Conservation (phyloP, 495 filamentous ascomycete species). For the Penicillium diatomitis region DNA sequence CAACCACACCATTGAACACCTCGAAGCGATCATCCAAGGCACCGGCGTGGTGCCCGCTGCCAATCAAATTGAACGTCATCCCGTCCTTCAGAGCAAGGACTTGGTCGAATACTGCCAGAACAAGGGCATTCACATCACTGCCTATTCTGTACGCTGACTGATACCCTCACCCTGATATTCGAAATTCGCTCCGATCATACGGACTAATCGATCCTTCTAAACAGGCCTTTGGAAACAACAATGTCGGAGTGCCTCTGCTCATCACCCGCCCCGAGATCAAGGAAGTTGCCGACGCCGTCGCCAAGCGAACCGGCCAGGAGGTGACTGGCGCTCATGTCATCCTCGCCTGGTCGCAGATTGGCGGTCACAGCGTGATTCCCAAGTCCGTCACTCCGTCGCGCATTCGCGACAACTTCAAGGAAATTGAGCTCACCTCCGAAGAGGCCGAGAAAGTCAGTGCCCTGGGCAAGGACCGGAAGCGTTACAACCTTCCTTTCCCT, state of each 20-base stretch:
- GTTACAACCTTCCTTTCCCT: constrained; percentile 39
- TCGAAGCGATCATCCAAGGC: constrained; percentile 42
- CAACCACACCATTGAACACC: constrained; percentile 38
- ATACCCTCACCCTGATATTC: neutral
- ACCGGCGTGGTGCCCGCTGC: constrained; percentile 39
- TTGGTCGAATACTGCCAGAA: constrained; percentile 35
- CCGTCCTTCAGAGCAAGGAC: constrained; percentile 35
- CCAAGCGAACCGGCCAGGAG: constrained; percentile 28
- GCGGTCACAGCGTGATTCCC: constrained; percentile 42
- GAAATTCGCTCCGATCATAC: neutral
- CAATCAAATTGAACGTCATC: constrained; percentile 46
- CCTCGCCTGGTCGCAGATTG: constrained; percentile 40
- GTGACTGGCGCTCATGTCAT: constrained; percentile 36
- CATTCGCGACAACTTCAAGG: constrained; percentile 41
- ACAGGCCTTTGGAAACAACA: constrained; percentile 43
- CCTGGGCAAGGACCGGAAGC: constrained; percentile 33
- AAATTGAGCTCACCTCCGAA: constrained; percentile 36
- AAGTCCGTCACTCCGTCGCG: constrained; percentile 41
- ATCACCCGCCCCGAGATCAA: constrained; percentile 36
- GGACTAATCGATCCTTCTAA: constrained; percentile 1
- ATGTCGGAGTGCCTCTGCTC: constrained; percentile 31
- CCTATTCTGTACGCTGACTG: constrained; percentile 33
- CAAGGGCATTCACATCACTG: constrained; percentile 41
- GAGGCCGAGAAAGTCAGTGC: constrained; percentile 35
- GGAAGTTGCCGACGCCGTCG: constrained; percentile 33